A percentile compares a stretch with the other conserved stretches of the same genome.
Evolutionary conservation across 805 yeast genomes (phyloP).

Genomic region (Suhomyces sp.): DNA sequence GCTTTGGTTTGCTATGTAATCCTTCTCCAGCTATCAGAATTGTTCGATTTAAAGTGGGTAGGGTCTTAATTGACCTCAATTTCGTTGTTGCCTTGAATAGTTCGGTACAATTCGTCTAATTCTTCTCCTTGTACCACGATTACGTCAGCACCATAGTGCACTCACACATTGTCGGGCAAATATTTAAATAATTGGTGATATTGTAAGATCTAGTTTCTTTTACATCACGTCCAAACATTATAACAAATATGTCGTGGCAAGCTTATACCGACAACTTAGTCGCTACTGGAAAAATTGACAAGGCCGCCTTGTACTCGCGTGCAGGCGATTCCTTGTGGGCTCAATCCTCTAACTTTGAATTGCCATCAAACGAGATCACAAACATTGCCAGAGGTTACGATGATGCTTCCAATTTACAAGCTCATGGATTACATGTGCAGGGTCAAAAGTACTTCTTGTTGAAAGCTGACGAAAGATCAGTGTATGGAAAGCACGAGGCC

Average conservation of each 20-base stretch:
- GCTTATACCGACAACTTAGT: constrained; percentile 95
- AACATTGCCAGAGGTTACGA: constrained; percentile 78
- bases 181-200: too few species aligned
- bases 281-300: constrained; percentile 84
- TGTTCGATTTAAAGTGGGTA: too few species aligned
- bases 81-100: too few species aligned
- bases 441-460: constrained; percentile 86
- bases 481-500: constrained; percentile 87
- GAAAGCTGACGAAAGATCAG: constrained; percentile 87
- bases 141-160: too few species aligned
- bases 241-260: constrained; percentile 31
- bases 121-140: too few species aligned
- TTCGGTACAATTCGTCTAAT: too few species aligned
- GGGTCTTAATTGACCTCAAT: too few species aligned
- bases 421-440: constrained; percentile 81
- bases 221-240: too few species aligned
- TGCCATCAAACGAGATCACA: constrained; percentile 67
- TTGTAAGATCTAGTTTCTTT: too few species aligned
- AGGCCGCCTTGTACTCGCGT: constrained; percentile 88
- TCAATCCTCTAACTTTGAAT: constrained; percentile 61
- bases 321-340: constrained; percentile 98
- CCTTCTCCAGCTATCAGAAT: too few species aligned
- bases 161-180: too few species aligned
- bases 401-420: constrained; percentile 75
- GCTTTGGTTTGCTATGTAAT: too few species aligned